Evolutionary conservation across 2,329 filamentous ascomycete species (phyloP), one percentile per base, ranked within the genome.

Genomic region (Pseudohalonectria lignicola): DNA sequence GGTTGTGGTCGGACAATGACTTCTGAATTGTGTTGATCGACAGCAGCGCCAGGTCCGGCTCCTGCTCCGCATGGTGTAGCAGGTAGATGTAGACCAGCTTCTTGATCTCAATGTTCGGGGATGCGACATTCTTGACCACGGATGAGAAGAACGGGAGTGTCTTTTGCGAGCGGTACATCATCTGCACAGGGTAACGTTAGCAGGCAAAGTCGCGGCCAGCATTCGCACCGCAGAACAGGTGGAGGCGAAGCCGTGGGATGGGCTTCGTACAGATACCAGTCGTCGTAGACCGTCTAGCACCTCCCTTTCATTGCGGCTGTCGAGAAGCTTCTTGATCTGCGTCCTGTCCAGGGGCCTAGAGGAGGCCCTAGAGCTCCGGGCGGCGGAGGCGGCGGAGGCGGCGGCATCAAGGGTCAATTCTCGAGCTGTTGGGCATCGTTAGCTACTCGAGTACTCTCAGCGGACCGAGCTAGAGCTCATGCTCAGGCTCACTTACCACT

Each of bases 21-120:
- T 95, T 96, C 56, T 98, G 92, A 50, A 98, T 96, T 6, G 92
- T 94, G 62, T 98, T 98, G 72, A 98, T 95, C 42, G 88, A 94
- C 32, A 98, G 74, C 28, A 98, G 74, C 16, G 92, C 88, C 33
- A 95, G 83, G 61, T 98, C 92, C 41, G 90, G 92, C 54, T 96
- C 92, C 46, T 87, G 79, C 58, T 96, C 92, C 57, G 92, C 92
- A 71, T 98, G 88, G 56, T 93, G 86, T 43, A 96, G 82, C 44
- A 98, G 79, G 62, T 95, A 98, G 56, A 95, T 94, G 67, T 98
- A 98, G 45, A 98, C 92, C 40, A 98, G 78, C 61, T 96, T 96
- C 64, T 95, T 93, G 60, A 96, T 88, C 53, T 94, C 87, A 51
- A 95, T 73, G 52, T 87, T 94, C 12, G 88, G 83, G 28, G 86